Conservation (phyloP, 1,284 basidiomycete species). For the Agroathelia rolfsii region DNA sequence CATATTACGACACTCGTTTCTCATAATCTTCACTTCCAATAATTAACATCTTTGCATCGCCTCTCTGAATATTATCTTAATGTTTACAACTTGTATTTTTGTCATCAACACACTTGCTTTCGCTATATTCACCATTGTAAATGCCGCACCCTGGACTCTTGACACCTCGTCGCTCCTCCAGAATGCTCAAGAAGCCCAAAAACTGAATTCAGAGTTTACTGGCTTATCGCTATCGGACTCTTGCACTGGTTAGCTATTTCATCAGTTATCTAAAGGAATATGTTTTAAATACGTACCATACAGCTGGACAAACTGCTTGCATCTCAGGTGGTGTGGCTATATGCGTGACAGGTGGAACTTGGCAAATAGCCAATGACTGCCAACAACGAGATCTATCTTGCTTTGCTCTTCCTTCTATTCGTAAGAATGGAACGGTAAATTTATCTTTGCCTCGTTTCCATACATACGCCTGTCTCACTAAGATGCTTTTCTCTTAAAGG, state of each 20-base stretch:
- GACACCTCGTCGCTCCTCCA: slow-evolving; percentile 29
- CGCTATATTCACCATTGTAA: slow-evolving; percentile 11
- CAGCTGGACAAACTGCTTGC: slow-evolving; percentile 36
- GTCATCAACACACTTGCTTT: slow-evolving; percentile 14
- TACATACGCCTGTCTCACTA: slow-evolving; percentile 1
- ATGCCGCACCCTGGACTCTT: slow-evolving; percentile 25
- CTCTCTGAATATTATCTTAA: slow-evolving; percentile 5
- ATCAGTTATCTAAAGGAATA: background rate
- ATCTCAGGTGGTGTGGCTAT: slow-evolving; percentile 27
- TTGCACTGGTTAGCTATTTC: slow-evolving; percentile 30
- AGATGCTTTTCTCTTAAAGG: slow-evolving; percentile 18
- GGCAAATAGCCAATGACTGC: slow-evolving; percentile 30
- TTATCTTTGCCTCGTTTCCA: background rate
- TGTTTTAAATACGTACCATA: background rate
- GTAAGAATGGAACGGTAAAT: slow-evolving; percentile 34
- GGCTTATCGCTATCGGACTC: slow-evolving; percentile 26
- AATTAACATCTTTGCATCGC: slow-evolving; percentile 11
- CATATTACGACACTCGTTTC: background rate
- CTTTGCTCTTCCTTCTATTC: slow-evolving; percentile 37
- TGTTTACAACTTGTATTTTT: slow-evolving; percentile 7
- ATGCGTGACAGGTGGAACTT: slow-evolving; percentile 29
- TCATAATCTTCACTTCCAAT: background rate
- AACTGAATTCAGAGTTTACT: slow-evolving; percentile 35
- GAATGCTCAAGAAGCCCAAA: slow-evolving; percentile 39
- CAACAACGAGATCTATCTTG: slow-evolving; percentile 26